These are phyloP conservation scores for Aureobasidium sp. DNA, from an alignment of 2,329 filamentous ascomycete genomes.

Conservation along the genomic window DNA sequence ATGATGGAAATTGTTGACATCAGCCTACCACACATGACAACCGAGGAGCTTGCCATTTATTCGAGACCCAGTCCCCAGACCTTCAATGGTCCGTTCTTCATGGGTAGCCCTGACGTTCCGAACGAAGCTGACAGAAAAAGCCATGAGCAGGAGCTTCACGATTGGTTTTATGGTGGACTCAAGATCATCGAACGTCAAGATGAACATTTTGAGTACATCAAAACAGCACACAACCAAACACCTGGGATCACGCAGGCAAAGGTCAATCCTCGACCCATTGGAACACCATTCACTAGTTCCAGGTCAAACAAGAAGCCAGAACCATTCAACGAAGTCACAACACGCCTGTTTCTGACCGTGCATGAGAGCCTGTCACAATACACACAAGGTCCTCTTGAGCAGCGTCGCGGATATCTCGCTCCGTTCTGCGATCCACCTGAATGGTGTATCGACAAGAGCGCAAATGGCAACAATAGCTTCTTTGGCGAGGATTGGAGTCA, in stretches of 20 bases:
- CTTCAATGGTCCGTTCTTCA: conserved; percentile 34
- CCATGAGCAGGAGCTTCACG: conserved; percentile 32
- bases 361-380: conserved; percentile 39
- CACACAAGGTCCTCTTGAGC: conserved; percentile 28
- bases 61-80: conserved; percentile 28
- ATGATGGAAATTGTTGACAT: neutral
- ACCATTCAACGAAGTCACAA: conserved; percentile 19
- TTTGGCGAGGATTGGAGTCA: conserved; percentile 33
- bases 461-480: conserved; percentile 35
- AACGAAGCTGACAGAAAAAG: conserved; percentile 22
- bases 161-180: conserved; percentile 34
- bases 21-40: neutral
- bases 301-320: neutral
- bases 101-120: conserved; percentile 20
- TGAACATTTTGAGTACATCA: conserved; percentile 24
- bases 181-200: conserved; percentile 29
- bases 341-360: conserved; percentile 34
- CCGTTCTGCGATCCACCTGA: conserved; percentile 25
- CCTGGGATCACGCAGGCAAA: neutral
- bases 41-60: conserved; percentile 9
- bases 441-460: conserved; percentile 33
- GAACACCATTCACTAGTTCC: neutral
- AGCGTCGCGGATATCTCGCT: conserved; percentile 36
- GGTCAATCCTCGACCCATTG: conserved; percentile 10
- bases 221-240: conserved; percentile 13